Percentiles rank a stretch among this genome's conserved stretches.
phyloP scores from a whole-genome alignment of 2,329 filamentous ascomycete genomes.

The Aspergillus fijiensis region DNA sequence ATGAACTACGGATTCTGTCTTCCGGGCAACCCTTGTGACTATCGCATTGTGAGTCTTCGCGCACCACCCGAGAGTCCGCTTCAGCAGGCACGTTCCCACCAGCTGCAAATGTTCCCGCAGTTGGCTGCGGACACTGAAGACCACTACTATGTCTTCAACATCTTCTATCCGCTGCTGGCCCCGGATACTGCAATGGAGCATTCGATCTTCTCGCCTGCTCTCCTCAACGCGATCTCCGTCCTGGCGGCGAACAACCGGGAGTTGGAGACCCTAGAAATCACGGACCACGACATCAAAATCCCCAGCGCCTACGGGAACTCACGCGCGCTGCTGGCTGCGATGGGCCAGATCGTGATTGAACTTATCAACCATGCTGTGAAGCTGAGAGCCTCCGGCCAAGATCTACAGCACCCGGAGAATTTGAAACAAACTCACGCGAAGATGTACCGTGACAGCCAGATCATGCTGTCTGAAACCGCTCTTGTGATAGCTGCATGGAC shows the following conservation, averaged over 20 bases:
- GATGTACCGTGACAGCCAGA: conserved; percentile 44
- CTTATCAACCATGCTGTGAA: conserved; percentile 40
- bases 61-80: conserved; percentile 42
- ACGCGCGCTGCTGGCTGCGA: conserved; percentile 39
- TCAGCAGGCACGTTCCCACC: conserved; percentile 34
- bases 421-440: conserved; percentile 44
- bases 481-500: conserved; percentile 42
- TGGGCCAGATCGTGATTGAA: conserved; percentile 45
- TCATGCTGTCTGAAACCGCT: conserved; percentile 41
- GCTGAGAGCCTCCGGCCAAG: conserved; percentile 31
- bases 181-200: conserved; percentile 37
- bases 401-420: conserved; percentile 33
- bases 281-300: conserved; percentile 32
- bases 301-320: conserved; percentile 35
- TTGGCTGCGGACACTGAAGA: conserved; percentile 31
- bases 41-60: conserved; percentile 43
- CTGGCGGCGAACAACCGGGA: conserved; percentile 45
- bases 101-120: conserved; percentile 36
- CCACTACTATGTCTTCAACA: conserved; percentile 47
- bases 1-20: conserved; percentile 50
- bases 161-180: conserved; percentile 44
- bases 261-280: conserved; percentile 35
- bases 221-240: conserved; percentile 44
- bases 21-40: conserved; percentile 45
- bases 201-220: conserved; percentile 44